Conservation (phyloP, 208 protist species). For the Trypanosoma theileri region DNA sequence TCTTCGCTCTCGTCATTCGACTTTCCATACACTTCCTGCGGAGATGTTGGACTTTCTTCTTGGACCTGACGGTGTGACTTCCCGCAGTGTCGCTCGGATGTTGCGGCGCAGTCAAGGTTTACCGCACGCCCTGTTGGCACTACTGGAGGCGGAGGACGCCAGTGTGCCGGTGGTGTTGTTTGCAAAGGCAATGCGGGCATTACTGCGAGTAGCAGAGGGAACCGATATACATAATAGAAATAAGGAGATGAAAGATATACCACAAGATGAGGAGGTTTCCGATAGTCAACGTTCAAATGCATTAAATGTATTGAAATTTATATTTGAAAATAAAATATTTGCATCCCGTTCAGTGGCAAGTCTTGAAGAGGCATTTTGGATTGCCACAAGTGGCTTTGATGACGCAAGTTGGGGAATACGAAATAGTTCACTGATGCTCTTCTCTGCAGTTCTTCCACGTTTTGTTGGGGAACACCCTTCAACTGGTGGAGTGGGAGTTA, state of each 20-base stretch:
- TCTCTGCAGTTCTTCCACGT: constrained; percentile 85
- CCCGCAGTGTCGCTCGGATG: constrained; percentile 68
- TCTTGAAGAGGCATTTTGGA: constrained; percentile 80
- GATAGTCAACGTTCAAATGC: constrained; percentile 84
- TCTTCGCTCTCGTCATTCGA: constrained; percentile 54
- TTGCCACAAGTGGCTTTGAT: constrained; percentile 79
- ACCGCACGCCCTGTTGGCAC: constrained; percentile 74
- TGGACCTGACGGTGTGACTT: constrained; percentile 76
- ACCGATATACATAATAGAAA: not conserved
- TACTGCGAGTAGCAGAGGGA: constrained; percentile 46
- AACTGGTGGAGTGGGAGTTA: constrained; percentile 70
- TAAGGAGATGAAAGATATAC: constrained; percentile 14
- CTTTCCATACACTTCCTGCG: constrained; percentile 54
- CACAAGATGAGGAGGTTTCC: not conserved
- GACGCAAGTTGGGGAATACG: constrained; percentile 83
- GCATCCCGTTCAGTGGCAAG: constrained; percentile 57
- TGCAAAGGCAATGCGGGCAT: constrained; percentile 54
- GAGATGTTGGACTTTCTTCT: constrained; percentile 74
- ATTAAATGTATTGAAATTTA: constrained; percentile 92
- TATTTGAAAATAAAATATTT: constrained; percentile 88
- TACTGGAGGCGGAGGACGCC: constrained; percentile 84
- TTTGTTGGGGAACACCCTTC: constrained; percentile 88
- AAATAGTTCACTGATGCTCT: constrained; percentile 92
- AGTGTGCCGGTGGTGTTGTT: constrained; percentile 69
- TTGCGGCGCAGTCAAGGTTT: constrained; percentile 89